phyloP scores from a whole-genome alignment of 106 monocot genomes.

The Acorus calamus region DNA sequence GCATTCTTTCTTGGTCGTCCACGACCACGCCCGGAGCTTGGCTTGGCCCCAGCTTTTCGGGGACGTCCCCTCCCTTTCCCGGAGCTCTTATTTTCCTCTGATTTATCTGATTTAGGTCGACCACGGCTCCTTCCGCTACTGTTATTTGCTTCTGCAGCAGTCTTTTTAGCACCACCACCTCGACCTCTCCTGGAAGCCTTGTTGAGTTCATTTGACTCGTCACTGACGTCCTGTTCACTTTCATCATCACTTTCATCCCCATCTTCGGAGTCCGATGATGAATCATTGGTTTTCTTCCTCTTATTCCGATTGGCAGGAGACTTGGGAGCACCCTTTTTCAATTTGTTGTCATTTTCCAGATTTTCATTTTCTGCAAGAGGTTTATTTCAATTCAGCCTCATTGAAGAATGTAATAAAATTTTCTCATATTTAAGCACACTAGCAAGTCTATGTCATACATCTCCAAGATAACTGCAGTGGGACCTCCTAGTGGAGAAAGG shows the following conservation, averaged over 20 bases:
- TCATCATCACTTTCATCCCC: slow-evolving; percentile 25
- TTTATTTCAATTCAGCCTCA: slow-evolving; percentile 4
- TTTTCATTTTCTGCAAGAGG: neutral
- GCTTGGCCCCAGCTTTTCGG: slow-evolving; percentile 9
- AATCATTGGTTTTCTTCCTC: slow-evolving; percentile 32
- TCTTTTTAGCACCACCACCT: slow-evolving; percentile 29
- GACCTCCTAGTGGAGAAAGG: too few relatives aligned
- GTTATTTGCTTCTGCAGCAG: too few relatives aligned
- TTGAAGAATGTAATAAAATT: neutral
- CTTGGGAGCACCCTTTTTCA: slow-evolving; percentile 24
- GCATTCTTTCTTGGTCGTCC: slow-evolving; percentile 6
- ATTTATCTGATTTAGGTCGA: slow-evolving; percentile 8
- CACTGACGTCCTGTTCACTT: slow-evolving; percentile 11
- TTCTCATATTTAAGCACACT: neutral
- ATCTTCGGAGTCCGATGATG: slow-evolving; percentile 42
- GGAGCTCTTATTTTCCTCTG: slow-evolving; percentile 3
- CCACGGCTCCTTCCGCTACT: neutral
- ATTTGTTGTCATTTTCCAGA: neutral
- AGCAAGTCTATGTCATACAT: too few relatives aligned
- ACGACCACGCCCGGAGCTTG: slow-evolving; percentile 22
- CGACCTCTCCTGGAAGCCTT: slow-evolving; percentile 36
- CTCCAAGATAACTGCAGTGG: too few relatives aligned
- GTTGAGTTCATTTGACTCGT: slow-evolving; percentile 6
- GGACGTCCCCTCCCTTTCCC: slow-evolving; percentile 42
- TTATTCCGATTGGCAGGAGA: slow-evolving; percentile 32